Evolutionary conservation across 2,329 filamentous ascomycete genomes (phyloP), one percentile per base, ranked within the genome.

Genomic region (Penicillium sp.): DNA sequence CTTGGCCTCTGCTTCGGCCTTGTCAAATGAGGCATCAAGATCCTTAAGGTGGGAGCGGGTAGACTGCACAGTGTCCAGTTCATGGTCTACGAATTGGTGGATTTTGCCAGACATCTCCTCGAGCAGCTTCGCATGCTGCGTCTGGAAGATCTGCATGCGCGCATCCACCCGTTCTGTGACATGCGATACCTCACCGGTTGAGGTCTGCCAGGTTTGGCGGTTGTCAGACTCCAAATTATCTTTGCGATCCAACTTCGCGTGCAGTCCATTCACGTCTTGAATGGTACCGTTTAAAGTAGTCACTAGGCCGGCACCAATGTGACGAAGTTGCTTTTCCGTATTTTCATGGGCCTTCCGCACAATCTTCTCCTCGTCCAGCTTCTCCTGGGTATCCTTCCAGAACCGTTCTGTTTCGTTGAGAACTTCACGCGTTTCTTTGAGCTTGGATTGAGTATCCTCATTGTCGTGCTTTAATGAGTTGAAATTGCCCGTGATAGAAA

Each of bases 391-490:
- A 50, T 90, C 86, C 15, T 84, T 82, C 9, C 99, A 80, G 17
- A 96, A 89, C 35, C 90, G 84, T 67, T 97, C 93, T 0, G 93
- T 97, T 74, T 96, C 90, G 58, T 93, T 89, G 13, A 97, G 81
- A 4, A 96, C 80, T 54, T 85, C 86, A 67, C 91, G 89, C 0
- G 93, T 95, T 37, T 90, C 86, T 54, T 93, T 89, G 3, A 99
- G 82, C 53, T 84, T 82, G 5, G 82, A 70, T 57, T 84, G 88
- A 0, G 89, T 92, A 19, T 84, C 82, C 64, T 99, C 93, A 60
- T 95, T 90, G 60, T 97, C 92, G 71, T 93, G 92, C 76, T 94
- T 96, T 67, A 97, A 76, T 0, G 85, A 87, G 77, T 93, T 92
- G 73, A 97, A 96, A 63, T 86, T 92, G 42, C 89, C 91, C 0